These are phyloP conservation scores for Calocera cornea DNA, from an alignment of 768 basidiomycete species.

Conservation along the genomic window DNA sequence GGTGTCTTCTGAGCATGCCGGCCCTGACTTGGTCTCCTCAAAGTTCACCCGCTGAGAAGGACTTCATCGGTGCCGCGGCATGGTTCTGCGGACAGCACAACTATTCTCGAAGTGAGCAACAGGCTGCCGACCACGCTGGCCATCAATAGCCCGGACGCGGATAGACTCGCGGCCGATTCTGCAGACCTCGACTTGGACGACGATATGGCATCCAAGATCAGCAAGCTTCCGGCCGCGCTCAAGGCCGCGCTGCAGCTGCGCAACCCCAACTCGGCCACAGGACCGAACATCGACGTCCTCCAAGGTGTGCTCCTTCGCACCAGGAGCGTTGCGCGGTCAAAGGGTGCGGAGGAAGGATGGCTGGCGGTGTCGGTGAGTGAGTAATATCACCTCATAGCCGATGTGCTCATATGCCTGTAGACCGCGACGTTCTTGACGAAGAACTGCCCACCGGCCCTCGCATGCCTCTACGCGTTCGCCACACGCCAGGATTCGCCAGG, in stretches of 20 bases:
- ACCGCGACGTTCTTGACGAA: slow-evolving; percentile 72
- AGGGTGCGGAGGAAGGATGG: slow-evolving; percentile 64
- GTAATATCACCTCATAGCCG: slow-evolving; percentile 9
- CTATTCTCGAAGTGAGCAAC: background rate
- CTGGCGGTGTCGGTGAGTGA: slow-evolving; percentile 56
- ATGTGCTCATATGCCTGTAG: slow-evolving; percentile 29
- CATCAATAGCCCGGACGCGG: background rate
- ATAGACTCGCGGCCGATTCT: background rate
- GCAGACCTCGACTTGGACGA: background rate
- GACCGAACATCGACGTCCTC: slow-evolving; percentile 42
- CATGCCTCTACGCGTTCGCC: slow-evolving; percentile 68
- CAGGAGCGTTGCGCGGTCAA: slow-evolving; percentile 48
- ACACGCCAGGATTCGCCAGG: slow-evolving; percentile 28
- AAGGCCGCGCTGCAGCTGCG: slow-evolving; percentile 61
- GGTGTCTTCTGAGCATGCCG: too few relatives aligned
- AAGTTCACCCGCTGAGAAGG: too few relatives aligned
- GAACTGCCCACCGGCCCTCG: slow-evolving; percentile 67
- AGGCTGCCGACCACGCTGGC: background rate
- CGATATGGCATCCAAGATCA: slow-evolving; percentile 3
- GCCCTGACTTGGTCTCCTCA: too few relatives aligned
- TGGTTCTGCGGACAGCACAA: background rate
- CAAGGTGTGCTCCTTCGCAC: slow-evolving; percentile 46
- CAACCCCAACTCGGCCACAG: slow-evolving; percentile 44
- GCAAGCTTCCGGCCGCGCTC: slow-evolving; percentile 42
- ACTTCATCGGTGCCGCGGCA: too few relatives aligned